phyloP scores from a whole-genome alignment of 352 stramenopile genomes.

The Phytopythium chamaehyphon region DNA sequence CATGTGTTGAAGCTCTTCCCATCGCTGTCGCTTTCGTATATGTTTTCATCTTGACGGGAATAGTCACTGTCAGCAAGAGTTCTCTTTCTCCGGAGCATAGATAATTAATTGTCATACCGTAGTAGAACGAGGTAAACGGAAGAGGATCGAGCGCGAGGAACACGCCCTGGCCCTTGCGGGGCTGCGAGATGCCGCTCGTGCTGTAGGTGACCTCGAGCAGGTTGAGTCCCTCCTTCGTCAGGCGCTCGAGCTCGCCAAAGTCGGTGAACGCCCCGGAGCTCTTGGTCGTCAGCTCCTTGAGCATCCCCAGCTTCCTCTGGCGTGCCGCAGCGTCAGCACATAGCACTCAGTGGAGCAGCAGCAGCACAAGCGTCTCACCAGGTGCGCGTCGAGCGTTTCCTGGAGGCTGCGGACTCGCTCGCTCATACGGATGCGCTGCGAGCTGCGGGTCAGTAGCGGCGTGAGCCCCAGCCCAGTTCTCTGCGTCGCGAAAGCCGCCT shows the following conservation, averaged over 20 bases:
- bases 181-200: constrained; percentile 47
- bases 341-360: not conserved
- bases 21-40: constrained; percentile 19
- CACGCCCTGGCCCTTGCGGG: constrained; percentile 44
- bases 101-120: too few species aligned
- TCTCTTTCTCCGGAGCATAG: constrained; percentile 2
- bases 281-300: constrained; percentile 59
- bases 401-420: constrained; percentile 65
- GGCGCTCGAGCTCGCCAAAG: constrained; percentile 26
- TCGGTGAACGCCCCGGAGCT: constrained; percentile 22
- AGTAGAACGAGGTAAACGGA: constrained; percentile 39
- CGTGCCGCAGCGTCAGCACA: not conserved
- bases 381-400: constrained; percentile 55
- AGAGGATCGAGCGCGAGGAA: constrained; percentile 52
- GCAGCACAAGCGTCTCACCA: constrained; percentile 27
- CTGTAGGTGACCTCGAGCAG: constrained; percentile 58
- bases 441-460: constrained; percentile 12
- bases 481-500: too few species aligned
- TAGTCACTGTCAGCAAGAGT: constrained; percentile 7
- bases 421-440: constrained; percentile 42
- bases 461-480: too few species aligned
- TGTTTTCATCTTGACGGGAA: constrained; percentile 8
- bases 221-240: constrained; percentile 40
- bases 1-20: not conserved
- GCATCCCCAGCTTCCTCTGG: constrained; percentile 65